Evolutionary conservation across 768 basidiomycete species (phyloP).

Genomic region (Tricholoma bakamatsutake): DNA sequence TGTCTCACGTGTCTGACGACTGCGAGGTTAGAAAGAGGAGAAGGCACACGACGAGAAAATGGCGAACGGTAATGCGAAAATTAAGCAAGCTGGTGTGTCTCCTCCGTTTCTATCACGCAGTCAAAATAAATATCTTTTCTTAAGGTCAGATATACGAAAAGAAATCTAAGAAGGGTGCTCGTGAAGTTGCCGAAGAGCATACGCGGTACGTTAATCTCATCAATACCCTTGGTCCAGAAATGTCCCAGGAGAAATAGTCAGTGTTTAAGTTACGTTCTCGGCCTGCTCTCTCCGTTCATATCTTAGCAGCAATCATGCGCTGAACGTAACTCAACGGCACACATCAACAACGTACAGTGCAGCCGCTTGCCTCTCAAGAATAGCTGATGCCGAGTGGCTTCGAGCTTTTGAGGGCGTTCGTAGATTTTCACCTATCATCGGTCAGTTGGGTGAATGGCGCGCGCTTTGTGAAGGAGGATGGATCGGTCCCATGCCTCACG

Average conservation of each 20-base stretch:
- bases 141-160: constrained; percentile 72
- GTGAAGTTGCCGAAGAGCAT: constrained; percentile 69
- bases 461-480: constrained; percentile 74
- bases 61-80: constrained; percentile 57
- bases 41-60: constrained; percentile 70
- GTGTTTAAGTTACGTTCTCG: constrained; percentile 20
- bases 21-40: constrained; percentile 65
- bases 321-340: constrained; percentile 58
- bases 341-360: constrained; percentile 50
- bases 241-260: constrained; percentile 77
- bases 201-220: constrained; percentile 72
- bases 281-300: neutral
- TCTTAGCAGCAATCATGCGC: constrained; percentile 55
- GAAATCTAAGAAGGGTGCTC: constrained; percentile 68
- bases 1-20: neutral
- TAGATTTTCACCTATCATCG: constrained; percentile 59
- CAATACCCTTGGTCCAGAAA: constrained; percentile 66
- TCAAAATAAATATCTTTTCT: constrained; percentile 1
- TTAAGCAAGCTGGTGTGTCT: constrained; percentile 66
- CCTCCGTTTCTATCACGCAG: neutral
- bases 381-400: constrained; percentile 79
- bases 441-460: constrained; percentile 67
- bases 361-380: constrained; percentile 57
- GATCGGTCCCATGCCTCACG: constrained; percentile 44
- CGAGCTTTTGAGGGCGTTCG: constrained; percentile 69